Evolutionary conservation across 306 rosid species (phyloP), one percentile per base, ranked within the genome.

Genomic region (Geum urbanum): DNA sequence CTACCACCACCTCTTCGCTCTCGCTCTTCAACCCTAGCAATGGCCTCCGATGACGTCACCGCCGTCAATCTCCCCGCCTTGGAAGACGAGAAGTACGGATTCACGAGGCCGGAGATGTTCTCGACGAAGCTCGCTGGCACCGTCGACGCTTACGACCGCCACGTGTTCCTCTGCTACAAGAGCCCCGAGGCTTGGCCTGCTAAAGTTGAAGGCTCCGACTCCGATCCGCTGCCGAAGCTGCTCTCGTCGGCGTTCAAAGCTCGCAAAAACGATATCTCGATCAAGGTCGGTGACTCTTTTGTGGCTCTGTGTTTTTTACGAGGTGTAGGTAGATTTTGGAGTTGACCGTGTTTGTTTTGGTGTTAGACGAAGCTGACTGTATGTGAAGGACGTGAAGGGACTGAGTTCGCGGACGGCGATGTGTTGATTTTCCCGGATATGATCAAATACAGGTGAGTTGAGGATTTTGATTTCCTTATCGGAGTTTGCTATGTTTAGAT

Each of bases 121-220:
- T 67, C 55, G 72, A 83, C 63, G 45, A 88, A 56, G 14, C 94
- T 88, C 27, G 83, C 88, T 9, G 96, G 96, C 15, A 88, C 96
- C 46, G 85, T 90, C 9, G 82, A 74, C 15, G 67, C 88, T 10
- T 90, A 94, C 86, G 91, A 83, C 39, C 97, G 97, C 71, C 98
- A 94, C 67, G 87, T 94, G 0, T 94, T 94, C 76, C 89, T 88
- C 49, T 90, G 98, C 73, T 88, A 90, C 82, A 86, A 84, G 91
- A 84, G 76, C 66, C 90, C 83, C 62, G 81, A 40, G 70, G 61
- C 50, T 44, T 94, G 98, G 98, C 86, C 91, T 0, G 66, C 94
- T 0, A 88, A 86, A 40, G 81, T 94, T 8, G 98, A 90, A 73
- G 85, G 79, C 64, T 82, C 91, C 35, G 86, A 90, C 8, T 74